A percentile compares a stretch with the other conserved stretches of the same genome.
phyloP scores from a whole-genome alignment of 805 yeast genomes.

The Candida schatavii region DNA sequence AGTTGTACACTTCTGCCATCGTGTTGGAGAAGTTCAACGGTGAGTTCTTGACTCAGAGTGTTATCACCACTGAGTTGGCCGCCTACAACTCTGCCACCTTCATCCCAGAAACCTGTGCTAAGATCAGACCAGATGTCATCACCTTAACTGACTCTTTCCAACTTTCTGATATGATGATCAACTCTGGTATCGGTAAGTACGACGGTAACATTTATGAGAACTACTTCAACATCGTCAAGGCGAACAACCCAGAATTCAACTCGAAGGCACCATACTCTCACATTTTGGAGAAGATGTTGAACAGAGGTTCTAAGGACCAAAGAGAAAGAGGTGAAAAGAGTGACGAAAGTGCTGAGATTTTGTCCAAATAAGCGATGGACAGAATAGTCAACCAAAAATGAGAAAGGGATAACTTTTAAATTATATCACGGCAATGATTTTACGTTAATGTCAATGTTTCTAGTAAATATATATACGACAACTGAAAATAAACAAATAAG shows the following conservation, averaged over 20 bases:
- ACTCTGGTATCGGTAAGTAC: conserved; percentile 41
- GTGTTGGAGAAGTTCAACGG: conserved; percentile 34
- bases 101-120: conserved; percentile 31
- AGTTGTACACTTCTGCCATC: conserved; percentile 30
- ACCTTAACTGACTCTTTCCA: conserved; percentile 44
- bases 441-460: background rate
- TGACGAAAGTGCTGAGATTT: conserved; percentile 30
- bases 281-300: conserved; percentile 39
- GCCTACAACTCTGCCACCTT: conserved; percentile 22
- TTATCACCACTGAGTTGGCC: conserved; percentile 29
- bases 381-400: background rate
- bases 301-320: conserved; percentile 32
- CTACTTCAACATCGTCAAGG: conserved; percentile 36
- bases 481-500: too few relatives aligned
- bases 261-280: conserved; percentile 42
- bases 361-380: conserved; percentile 19
- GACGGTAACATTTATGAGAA: conserved; percentile 45
- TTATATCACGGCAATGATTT: background rate
- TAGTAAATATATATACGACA: background rate
- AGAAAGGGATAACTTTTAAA: background rate
- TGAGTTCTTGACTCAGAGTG: conserved; percentile 35
- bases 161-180: conserved; percentile 41
- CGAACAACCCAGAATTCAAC: conserved; percentile 27
- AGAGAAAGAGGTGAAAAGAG: conserved; percentile 39
- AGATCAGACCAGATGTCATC: conserved; percentile 39